Conservation (phyloP, 768 basidiomycete genomes). For the Phylloporus sp. region DNA sequence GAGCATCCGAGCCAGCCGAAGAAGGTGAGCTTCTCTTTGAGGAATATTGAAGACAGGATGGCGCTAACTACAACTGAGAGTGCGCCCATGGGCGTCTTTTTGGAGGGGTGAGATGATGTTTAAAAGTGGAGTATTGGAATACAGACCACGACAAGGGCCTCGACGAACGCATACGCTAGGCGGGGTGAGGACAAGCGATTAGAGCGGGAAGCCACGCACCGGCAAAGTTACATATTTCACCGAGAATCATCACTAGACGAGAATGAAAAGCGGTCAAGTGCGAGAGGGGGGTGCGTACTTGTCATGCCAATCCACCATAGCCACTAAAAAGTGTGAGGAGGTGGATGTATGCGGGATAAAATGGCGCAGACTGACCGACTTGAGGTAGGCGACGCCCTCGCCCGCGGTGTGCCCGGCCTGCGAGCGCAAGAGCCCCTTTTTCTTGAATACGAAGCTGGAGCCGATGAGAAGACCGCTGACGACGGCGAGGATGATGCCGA, state of each 20-base stretch:
- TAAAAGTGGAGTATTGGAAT: background rate
- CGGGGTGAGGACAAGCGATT: slow-evolving; percentile 8
- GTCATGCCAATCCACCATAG: slow-evolving; percentile 96
- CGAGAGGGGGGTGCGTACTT: slow-evolving; percentile 35
- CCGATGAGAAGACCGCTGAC: slow-evolving; percentile 86
- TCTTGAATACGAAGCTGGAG: slow-evolving; percentile 94
- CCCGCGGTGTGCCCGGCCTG: slow-evolving; percentile 76
- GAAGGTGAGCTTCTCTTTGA: slow-evolving; percentile 88
- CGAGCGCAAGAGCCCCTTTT: slow-evolving; percentile 81
- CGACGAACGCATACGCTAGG: slow-evolving; percentile 80
- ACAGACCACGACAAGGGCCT: slow-evolving; percentile 87
- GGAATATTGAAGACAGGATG: slow-evolving; percentile 86
- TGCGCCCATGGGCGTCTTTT: slow-evolving; percentile 88
- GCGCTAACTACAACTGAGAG: slow-evolving; percentile 95
- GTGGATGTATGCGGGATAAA: background rate
- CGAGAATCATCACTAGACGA: slow-evolving; percentile 79
- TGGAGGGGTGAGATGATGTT: slow-evolving; percentile 2
- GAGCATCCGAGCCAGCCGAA: slow-evolving; percentile 96
- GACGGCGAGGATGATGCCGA: slow-evolving; percentile 74
- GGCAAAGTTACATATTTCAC: slow-evolving; percentile 82
- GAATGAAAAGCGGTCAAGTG: background rate
- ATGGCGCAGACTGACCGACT: slow-evolving; percentile 67
- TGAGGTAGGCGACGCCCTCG: slow-evolving; percentile 92
- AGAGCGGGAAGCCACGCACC: slow-evolving; percentile 43
- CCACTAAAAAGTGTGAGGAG: slow-evolving; percentile 36